These are phyloP conservation scores for Trichophyton benhamiae DNA, from an alignment of 2,329 filamentous ascomycete species.

Conservation along the genomic window DNA sequence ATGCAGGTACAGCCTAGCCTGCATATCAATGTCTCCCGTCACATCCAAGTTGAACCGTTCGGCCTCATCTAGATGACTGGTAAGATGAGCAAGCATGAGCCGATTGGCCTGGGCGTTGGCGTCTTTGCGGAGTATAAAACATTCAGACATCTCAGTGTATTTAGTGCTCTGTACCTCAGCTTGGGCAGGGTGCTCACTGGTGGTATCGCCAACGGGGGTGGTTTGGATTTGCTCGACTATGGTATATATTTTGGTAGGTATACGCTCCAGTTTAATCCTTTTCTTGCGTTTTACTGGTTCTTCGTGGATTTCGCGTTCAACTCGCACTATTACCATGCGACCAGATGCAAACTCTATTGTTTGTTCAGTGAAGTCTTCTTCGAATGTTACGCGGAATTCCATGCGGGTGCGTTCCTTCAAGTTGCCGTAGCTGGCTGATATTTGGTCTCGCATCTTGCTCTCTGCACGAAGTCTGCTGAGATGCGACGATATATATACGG, in stretches of 20 bases:
- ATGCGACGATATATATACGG: slow-evolving; percentile 2
- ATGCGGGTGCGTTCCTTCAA: slow-evolving; percentile 6
- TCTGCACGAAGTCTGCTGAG: slow-evolving; percentile 9
- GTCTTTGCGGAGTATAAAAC: too few relatives aligned
- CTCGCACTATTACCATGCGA: slow-evolving; percentile 1
- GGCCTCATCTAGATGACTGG: too few relatives aligned
- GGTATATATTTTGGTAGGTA: slow-evolving; percentile 11
- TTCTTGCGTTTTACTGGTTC: slow-evolving; percentile 3
- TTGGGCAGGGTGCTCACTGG: too few relatives aligned
- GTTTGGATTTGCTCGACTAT: slow-evolving; percentile 3
- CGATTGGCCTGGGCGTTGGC: too few relatives aligned
- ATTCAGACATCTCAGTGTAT: too few relatives aligned
- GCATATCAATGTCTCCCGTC: too few relatives aligned
- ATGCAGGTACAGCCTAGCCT: slow-evolving; percentile 5
- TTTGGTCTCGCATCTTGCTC: slow-evolving; percentile 1
- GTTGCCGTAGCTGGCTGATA: slow-evolving; percentile 1
- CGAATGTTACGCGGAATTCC: slow-evolving; percentile 6
- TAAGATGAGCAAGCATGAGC: too few relatives aligned
- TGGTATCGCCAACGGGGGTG: background rate
- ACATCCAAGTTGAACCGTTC: too few relatives aligned
- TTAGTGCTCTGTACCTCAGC: too few relatives aligned
- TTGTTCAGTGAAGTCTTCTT: slow-evolving; percentile 7
- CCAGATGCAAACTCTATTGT: slow-evolving; percentile 9
- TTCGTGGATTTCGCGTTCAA: slow-evolving; percentile 7
- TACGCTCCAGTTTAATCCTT: slow-evolving; percentile 4